A percentile compares a stretch with the other conserved stretches of the same genome.
These are phyloP conservation scores for Sugiyamaella neomexicana DNA, from an alignment of 1,139 yeast genomes.

Conservation along the genomic window DNA sequence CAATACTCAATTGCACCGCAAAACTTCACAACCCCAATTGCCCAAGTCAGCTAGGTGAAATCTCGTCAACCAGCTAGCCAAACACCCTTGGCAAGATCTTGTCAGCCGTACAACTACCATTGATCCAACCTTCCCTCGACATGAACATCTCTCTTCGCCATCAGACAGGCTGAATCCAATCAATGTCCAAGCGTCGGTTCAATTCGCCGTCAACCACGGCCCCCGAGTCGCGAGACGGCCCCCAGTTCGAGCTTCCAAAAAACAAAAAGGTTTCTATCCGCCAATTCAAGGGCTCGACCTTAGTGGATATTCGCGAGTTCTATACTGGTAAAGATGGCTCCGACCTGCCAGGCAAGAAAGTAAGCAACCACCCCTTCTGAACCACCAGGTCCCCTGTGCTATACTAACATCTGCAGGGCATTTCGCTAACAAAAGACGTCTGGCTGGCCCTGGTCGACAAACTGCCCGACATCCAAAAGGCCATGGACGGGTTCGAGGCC, in stretches of 20 bases:
- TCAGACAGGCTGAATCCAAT: background rate
- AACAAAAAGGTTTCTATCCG: slow-evolving; percentile 73
- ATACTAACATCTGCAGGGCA: slow-evolving; percentile 48
- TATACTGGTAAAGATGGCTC: slow-evolving; percentile 56
- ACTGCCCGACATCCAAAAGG: slow-evolving; percentile 58
- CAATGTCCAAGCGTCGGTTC: slow-evolving; percentile 12
- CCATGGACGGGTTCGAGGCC: slow-evolving; percentile 45
- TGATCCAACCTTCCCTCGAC: too few species aligned
- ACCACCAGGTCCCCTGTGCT: too few species aligned
- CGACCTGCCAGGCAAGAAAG: slow-evolving; percentile 76
- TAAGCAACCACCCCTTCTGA: slow-evolving; percentile 28
- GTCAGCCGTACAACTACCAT: too few species aligned
- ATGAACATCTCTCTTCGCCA: too few species aligned
- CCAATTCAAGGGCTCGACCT: slow-evolving; percentile 59
- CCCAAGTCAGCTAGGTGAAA: too few species aligned
- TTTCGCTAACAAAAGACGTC: slow-evolving; percentile 68
- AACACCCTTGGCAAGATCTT: too few species aligned
- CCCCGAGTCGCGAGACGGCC: slow-evolving; percentile 7
- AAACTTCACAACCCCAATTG: too few species aligned
- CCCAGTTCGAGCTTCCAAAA: slow-evolving; percentile 51
- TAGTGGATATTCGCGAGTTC: slow-evolving; percentile 81
- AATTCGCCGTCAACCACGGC: background rate
- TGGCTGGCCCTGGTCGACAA: slow-evolving; percentile 60
- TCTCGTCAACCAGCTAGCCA: too few species aligned
- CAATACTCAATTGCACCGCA: too few species aligned